Evolutionary conservation across 2,329 filamentous ascomycete genomes (phyloP), one percentile per base, ranked within the genome.

Genomic region (Gnomoniopsis smithogilvyi): DNA sequence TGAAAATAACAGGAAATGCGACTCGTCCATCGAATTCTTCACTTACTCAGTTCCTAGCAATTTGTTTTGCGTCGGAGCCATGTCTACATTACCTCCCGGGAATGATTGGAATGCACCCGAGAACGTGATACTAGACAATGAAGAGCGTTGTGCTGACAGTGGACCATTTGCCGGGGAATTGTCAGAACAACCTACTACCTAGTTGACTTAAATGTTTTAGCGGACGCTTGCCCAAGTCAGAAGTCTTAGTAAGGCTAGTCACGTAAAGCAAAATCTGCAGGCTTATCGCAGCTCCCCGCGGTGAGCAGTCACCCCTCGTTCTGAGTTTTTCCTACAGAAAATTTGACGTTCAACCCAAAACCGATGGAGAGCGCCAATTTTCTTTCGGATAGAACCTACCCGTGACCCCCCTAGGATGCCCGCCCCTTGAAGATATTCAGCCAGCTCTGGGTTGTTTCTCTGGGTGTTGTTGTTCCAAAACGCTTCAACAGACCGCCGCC

Each of bases 201-300:
- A n/a, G 2, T 4, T 30, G 26, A 30, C 26, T 4, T 30, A 8
- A 8, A 30, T 49, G 24, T 26, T 21, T 17, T 8, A 14, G 19
- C 45, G 45, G 22, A 19, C 19, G 10, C 21, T 15, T 22, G 4
- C 19, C 2, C n/a, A 21, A 47, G 15, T 19, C 24, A 30, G 4
- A 30, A 33, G 11, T 15, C 43, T 56, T 56, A 56, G 53, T 56
- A 33, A 56, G 53, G 53, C 19, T 21, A 11, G 30, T 56, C 53
- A 56, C 53, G 45, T 48, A 56, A 56, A 36, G 43, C 34, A 21
- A 38, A 33, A 33, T 46, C 47, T 56, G 49, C 26, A 36, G 14
- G 46, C 26, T 26, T 55, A 45, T 43, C 43, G n/a, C 11, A 41
- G 36, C 36, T 41, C 36, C 36, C 36, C 7, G 7, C 7, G 15